Conservation (phyloP, 352 stramenopile genomes). For the Hyphochytrium catenoides region DNA sequence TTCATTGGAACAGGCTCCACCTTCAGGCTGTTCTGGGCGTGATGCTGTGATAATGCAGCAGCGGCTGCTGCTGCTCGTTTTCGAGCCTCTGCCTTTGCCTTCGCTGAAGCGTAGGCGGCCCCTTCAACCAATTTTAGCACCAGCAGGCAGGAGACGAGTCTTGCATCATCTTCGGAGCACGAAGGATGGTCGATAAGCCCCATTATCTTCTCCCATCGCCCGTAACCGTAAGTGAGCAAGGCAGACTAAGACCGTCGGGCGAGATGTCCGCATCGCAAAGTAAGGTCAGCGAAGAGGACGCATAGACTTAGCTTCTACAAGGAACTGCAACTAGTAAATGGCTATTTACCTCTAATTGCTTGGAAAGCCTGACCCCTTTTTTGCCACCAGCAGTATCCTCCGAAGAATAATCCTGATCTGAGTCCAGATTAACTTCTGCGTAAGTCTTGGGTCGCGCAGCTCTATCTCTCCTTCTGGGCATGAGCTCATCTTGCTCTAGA, state of each 20-base stretch:
- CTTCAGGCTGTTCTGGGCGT: no score
- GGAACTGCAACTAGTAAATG: constrained; percentile 2
- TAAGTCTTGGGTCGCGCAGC: not conserved
- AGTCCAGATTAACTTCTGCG: constrained; percentile 37
- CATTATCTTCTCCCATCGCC: constrained; percentile 56
- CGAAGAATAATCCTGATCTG: constrained; percentile 31
- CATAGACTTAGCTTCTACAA: constrained; percentile 2
- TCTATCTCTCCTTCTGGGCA: not conserved
- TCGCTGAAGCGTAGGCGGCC: no score
- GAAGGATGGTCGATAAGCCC: no score
- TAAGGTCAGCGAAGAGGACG: constrained; percentile 1
- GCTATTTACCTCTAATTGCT: constrained; percentile 12
- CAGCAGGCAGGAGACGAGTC: no score
- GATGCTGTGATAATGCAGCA: no score
- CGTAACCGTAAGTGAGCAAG: constrained; percentile 42
- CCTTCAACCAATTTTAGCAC: no score
- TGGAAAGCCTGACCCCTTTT: constrained; percentile 3
- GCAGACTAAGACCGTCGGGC: constrained; percentile 10
- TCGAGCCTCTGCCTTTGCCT: no score
- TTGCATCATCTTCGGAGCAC: no score
- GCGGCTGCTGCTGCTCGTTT: no score
- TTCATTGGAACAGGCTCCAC: no score
- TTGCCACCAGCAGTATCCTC: constrained; percentile 15
- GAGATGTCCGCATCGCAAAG: constrained; percentile 1
- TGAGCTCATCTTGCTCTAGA: constrained; percentile 20